Base-by-base conservation (phyloP, 345 rosid species). In the Gossypium arboreum region DNA sequence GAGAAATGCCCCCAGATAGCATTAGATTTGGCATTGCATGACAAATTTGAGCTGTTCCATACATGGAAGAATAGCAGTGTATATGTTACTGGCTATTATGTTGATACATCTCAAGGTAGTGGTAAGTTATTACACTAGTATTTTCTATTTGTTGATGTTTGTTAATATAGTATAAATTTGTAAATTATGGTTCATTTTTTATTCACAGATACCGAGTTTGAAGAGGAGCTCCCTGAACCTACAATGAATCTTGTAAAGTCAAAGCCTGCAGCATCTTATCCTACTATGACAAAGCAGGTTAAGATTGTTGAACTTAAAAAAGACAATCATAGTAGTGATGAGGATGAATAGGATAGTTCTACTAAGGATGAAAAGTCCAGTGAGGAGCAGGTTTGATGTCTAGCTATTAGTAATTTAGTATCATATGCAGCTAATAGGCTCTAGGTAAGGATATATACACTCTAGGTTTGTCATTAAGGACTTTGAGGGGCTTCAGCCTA, bases 301-400 rank as follows among this genome's bases (percentile, higher is more conserved):
- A 85, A 81, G 79, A 72, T 83, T 65, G 84, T 76, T 6, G 84
- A 83, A 79, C 84, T 85, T 44, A 82, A 73, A 55, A 81, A 85
- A 74, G 82, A 76, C 27, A 82, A 72, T 71, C 65, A 48, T 81
- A 77, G 63, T 80, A 79, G 76, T 67, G 77, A 12, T 43, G 82
- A 54, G 58, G 85, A 82, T 52, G 78, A 78, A 3, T 76, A 85
- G 29, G 84, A 75, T 7, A 15, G 70, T 6, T 81, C 83, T 79
- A 79, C 68, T 22, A 79, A 76, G 27, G 27, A 73, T 50, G 81
- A 81, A 2, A 78, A 77, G 73, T 47, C 73, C 73, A 18, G 83
- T 69, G 83, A 78, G 48, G 88, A 79, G 9, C 71, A 81, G 87
- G 89, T 86, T 27, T 74, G 62, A 34, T 79, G 18, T 68, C 58